phyloP scores from a whole-genome alignment of 2,329 filamentous ascomycete genomes.

The Ceratocystis ficicola region DNA sequence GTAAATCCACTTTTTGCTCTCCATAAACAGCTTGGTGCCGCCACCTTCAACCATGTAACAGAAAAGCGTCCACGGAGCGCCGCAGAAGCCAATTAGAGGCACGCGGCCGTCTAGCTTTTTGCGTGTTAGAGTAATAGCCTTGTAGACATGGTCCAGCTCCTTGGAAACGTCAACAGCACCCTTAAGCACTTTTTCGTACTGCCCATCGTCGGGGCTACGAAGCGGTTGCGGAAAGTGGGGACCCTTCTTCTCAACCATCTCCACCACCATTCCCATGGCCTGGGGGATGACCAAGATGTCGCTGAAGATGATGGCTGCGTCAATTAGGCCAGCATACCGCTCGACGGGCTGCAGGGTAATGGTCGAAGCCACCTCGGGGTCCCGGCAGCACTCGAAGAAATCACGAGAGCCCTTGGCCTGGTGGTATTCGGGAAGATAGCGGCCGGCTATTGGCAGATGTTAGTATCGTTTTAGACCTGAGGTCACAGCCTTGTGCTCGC shows the following conservation, averaged over 20 bases:
- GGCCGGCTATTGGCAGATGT: slow-evolving; percentile 51
- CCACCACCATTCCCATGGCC: slow-evolving; percentile 95
- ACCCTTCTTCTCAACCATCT: slow-evolving; percentile 96
- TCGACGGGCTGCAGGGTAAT: slow-evolving; percentile 92
- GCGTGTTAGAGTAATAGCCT: slow-evolving; percentile 82
- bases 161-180: slow-evolving; percentile 70
- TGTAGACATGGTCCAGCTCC: slow-evolving; percentile 88
- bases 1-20: slow-evolving; percentile 95
- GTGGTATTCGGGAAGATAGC: slow-evolving; percentile 96
- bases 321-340: slow-evolving; percentile 77
- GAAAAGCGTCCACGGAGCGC: slow-evolving; percentile 89
- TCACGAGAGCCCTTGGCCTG: slow-evolving; percentile 80
- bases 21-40: slow-evolving; percentile 85
- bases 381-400: slow-evolving; percentile 96
- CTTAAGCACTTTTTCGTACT: slow-evolving; percentile 67
- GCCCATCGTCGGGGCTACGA: slow-evolving; percentile 62
- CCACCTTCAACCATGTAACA: slow-evolving; percentile 99
- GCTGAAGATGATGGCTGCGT: slow-evolving; percentile 97
- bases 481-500: background rate
- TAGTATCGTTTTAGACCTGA: background rate
- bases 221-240: slow-evolving; percentile 87
- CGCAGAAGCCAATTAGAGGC: slow-evolving; percentile 90
- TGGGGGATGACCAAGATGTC: slow-evolving; percentile 97
- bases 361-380: slow-evolving; percentile 82
- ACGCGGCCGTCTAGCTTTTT: slow-evolving; percentile 79